Conservation (phyloP, 1,139 yeast species). For the Hyphopichia wangnamkhiaoensis region DNA sequence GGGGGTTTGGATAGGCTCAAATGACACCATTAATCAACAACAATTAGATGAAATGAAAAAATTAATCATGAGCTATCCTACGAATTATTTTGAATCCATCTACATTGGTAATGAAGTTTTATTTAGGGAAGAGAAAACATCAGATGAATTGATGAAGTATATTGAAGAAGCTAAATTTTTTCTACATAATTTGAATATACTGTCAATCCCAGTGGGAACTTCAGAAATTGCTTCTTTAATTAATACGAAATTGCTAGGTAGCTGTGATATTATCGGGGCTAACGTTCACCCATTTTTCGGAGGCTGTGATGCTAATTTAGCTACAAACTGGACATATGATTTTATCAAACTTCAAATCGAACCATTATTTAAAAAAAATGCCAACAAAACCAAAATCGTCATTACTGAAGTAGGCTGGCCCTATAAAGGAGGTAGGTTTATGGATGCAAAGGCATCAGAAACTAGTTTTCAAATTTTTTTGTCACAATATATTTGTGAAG, state of each 20-base stretch:
- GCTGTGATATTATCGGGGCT: slow-evolving; percentile 60
- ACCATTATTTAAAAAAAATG: slow-evolving; percentile 16
- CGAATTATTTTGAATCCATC: slow-evolving; percentile 49
- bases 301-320: slow-evolving; percentile 52
- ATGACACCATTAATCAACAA: slow-evolving; percentile 37
- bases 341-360: slow-evolving; percentile 47
- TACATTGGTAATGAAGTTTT: slow-evolving; percentile 66
- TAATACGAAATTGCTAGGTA: slow-evolving; percentile 32
- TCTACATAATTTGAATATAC: slow-evolving; percentile 31
- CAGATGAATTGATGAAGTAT: slow-evolving; percentile 37
- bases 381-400: slow-evolving; percentile 32
- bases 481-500: slow-evolving; percentile 53
- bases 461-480: slow-evolving; percentile 49
- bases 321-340: slow-evolving; percentile 56
- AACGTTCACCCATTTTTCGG: slow-evolving; percentile 72
- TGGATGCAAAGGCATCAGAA: slow-evolving; percentile 48
- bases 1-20: slow-evolving; percentile 64
- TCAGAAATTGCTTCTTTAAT: slow-evolving; percentile 54
- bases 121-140: slow-evolving; percentile 51
- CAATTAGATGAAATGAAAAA: slow-evolving; percentile 48
- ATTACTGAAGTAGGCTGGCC: slow-evolving; percentile 79
- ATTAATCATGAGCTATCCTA: slow-evolving; percentile 47
- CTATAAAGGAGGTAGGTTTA: slow-evolving; percentile 53
- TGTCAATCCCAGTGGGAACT: slow-evolving; percentile 53
- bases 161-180: slow-evolving; percentile 44